These are phyloP conservation scores for Brettanomyces custersianus DNA, from an alignment of 805 yeast species.

Conservation along the genomic window DNA sequence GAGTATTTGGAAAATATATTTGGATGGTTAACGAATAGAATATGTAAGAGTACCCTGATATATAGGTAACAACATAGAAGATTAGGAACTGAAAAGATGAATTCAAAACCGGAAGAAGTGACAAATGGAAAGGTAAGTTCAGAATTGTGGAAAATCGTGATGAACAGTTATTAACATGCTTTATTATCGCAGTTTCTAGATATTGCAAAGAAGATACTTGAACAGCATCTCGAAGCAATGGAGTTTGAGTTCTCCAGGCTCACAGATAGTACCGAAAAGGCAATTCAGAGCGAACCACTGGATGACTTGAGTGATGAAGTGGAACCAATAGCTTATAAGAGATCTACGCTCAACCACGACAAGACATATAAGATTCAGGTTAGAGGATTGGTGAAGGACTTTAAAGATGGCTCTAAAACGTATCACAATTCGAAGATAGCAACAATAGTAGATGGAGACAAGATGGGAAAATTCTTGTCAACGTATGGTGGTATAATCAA, in stretches of 20 bases:
- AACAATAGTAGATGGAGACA: conserved; percentile 57
- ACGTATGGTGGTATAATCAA: conserved; percentile 65
- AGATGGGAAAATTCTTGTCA: conserved; percentile 67
- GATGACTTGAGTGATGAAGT: conserved; percentile 11
- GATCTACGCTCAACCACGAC: not conserved
- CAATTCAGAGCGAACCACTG: conserved; percentile 11
- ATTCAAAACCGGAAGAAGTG: not conserved
- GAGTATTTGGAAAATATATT: no score
- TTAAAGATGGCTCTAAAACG: conserved; percentile 38
- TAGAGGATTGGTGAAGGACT: conserved; percentile 55
- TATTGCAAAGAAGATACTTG: no score
- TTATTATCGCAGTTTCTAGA: no score
- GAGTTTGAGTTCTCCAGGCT: no score
- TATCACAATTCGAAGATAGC: no score
- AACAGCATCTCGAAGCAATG: no score
- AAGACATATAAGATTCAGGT: conserved; percentile 50
- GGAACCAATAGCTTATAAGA: conserved; percentile 8
- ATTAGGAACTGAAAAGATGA: not conserved
- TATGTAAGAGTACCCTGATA: conserved; percentile 8
- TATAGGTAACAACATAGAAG: not conserved
- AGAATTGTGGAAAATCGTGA: no score
- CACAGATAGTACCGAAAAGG: conserved; percentile 15
- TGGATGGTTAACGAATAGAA: no score
- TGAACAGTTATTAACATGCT: no score
- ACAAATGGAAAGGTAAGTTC: no score